These are phyloP conservation scores for Talaromyces islandicus DNA, from an alignment of 2,329 filamentous ascomycete genomes.

Conservation along the genomic window DNA sequence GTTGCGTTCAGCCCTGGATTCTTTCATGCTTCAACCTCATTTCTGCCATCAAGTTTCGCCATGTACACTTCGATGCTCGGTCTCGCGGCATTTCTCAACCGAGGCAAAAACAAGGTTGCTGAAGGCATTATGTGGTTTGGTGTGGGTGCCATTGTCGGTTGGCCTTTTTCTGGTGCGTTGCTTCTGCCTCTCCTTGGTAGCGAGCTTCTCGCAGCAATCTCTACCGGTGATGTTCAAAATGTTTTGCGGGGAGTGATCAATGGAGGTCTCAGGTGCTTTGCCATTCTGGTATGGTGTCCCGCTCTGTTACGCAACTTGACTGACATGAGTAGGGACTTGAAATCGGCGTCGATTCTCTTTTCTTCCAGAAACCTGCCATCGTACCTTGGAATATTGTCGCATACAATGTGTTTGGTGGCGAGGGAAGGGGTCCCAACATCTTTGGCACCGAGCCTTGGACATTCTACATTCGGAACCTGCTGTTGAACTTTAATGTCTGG, in stretches of 20 bases:
- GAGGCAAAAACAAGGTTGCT: constrained; percentile 73
- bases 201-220: constrained; percentile 55
- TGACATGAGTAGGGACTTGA: constrained; percentile 56
- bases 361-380: constrained; percentile 71
- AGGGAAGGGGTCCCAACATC: constrained; percentile 74
- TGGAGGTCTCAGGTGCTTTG: constrained; percentile 60
- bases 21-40: constrained; percentile 84
- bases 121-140: constrained; percentile 88
- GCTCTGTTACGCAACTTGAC: constrained; percentile 7
- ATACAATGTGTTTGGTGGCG: constrained; percentile 86
- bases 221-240: constrained; percentile 55
- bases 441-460: constrained; percentile 97
- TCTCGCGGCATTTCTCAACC: constrained; percentile 84
- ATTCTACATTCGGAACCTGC: constrained; percentile 87
- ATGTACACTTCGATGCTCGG: constrained; percentile 93
- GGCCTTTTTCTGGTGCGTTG: constrained; percentile 87
- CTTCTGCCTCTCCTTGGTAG: constrained; percentile 75
- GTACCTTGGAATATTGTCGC: constrained; percentile 90
- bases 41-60: constrained; percentile 88
- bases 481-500: constrained; percentile 95
- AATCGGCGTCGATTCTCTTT: constrained; percentile 68
- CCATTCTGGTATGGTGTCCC: constrained; percentile 59
- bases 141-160: constrained; percentile 76
- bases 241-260: constrained; percentile 58
- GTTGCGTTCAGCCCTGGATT: constrained; percentile 79